Evolutionary conservation across 202 grass and related monocot genomes (phyloP).

Genomic region (Setaria italica): DNA sequence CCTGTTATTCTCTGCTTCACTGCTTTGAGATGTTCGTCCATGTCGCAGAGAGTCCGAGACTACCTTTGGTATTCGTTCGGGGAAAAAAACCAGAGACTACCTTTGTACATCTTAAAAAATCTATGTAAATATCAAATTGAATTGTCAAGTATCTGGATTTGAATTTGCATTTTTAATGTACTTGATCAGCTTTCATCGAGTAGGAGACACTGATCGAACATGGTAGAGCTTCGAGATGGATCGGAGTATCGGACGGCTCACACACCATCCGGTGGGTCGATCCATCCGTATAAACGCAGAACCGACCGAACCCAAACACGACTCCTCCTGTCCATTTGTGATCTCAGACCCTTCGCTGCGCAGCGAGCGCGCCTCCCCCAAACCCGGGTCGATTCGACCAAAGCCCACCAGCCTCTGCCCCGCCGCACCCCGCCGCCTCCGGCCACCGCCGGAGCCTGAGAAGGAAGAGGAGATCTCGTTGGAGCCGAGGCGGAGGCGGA

Average conservation of each 20-base stretch:
- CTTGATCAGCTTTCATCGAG: not conserved
- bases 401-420: constrained; percentile 34
- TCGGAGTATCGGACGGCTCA: constrained; percentile 22
- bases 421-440: constrained; percentile 26
- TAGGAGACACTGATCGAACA: too few relatives aligned
- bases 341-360: not conserved
- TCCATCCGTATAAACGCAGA: not conserved
- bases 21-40: constrained; percentile 14
- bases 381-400: constrained; percentile 6
- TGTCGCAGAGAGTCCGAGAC: not conserved
- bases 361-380: not conserved
- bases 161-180: not conserved
- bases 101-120: not conserved
- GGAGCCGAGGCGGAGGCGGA: not conserved
- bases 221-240: not conserved
- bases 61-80: too few relatives aligned
- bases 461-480: constrained; percentile 13
- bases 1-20: not conserved
- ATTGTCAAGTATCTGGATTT: not conserved
- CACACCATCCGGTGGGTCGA: not conserved
- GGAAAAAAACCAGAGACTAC: too few relatives aligned
- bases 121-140: not conserved
- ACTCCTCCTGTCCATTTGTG: not conserved
- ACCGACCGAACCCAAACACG: not conserved
- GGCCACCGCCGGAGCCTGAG: constrained; percentile 43